Conservation (phyloP, 192 early-diverging fungal genomes). For the Rhizoclosmatium sp. region DNA sequence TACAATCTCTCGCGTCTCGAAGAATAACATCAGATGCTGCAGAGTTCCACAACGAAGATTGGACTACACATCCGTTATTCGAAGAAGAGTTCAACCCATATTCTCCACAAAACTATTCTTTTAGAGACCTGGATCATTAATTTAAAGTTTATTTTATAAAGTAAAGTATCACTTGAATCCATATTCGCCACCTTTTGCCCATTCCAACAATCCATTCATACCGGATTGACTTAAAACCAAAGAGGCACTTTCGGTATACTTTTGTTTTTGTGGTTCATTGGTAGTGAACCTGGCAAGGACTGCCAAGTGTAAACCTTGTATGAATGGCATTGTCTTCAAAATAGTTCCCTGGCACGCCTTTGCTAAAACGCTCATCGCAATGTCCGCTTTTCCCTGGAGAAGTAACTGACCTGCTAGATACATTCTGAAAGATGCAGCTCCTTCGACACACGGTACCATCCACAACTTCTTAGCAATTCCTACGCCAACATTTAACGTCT, state of each 20-base stretch:
- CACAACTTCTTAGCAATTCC: conserved; percentile 29
- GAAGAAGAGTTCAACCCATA: not conserved
- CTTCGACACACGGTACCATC: conserved; percentile 21
- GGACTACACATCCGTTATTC: not conserved
- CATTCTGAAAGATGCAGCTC: conserved; percentile 19
- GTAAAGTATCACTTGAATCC: not conserved
- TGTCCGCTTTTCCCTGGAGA: conserved; percentile 12
- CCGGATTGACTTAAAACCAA: conserved; percentile 11
- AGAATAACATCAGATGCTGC: not conserved
- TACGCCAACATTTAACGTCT: conserved; percentile 21
- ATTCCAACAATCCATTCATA: conserved; percentile 30
- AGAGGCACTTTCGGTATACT: conserved; percentile 7
- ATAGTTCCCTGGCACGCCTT: not conserved
- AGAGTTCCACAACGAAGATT: not conserved
- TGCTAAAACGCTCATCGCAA: conserved; percentile 4
- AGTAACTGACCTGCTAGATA: conserved; percentile 15
- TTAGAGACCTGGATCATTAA: not conserved
- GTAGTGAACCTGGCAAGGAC: conserved; percentile 26
- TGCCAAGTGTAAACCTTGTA: conserved; percentile 23
- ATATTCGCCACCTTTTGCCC: conserved; percentile 38
- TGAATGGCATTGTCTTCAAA: conserved; percentile 14
- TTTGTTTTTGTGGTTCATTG: not conserved
- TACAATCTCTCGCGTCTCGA: not conserved
- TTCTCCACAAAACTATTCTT: not conserved
- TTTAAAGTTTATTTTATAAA: not conserved